These are phyloP conservation scores for Quercus parvula DNA, from an alignment of 306 rosid species.

Conservation along the genomic window DNA sequence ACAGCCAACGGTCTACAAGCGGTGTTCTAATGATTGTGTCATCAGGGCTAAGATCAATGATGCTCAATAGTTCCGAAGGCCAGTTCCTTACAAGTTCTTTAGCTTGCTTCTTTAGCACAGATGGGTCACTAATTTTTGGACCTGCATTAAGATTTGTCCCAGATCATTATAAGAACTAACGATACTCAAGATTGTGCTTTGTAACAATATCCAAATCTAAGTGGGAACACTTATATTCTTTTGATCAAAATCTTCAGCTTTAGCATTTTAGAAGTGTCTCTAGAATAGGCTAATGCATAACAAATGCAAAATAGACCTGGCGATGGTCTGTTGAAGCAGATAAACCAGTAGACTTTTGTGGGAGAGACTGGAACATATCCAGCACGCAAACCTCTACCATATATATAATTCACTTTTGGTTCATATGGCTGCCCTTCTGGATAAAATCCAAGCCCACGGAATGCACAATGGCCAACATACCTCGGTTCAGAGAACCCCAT, in stretches of 20 bases:
- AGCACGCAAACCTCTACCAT: conserved; percentile 80
- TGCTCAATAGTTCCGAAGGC: conserved; percentile 51
- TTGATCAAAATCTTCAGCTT: background rate
- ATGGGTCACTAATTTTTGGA: conserved; percentile 53
- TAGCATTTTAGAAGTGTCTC: background rate
- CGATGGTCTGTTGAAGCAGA: conserved; percentile 74
- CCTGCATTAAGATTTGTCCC: conserved; percentile 37
- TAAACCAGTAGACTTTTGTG: conserved; percentile 87
- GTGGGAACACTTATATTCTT: background rate
- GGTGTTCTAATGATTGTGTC: conserved; percentile 64
- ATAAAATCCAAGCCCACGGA: conserved; percentile 72
- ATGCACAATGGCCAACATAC: conserved; percentile 69
- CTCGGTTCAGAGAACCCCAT: conserved; percentile 78
- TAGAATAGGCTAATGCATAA: background rate
- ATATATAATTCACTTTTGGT: conserved; percentile 61
- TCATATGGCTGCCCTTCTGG: conserved; percentile 63
- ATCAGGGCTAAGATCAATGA: conserved; percentile 63
- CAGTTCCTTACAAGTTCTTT: conserved; percentile 55
- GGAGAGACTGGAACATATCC: conserved; percentile 84
- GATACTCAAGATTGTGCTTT: background rate
- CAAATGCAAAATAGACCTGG: conserved; percentile 49
- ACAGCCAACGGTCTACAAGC: conserved; percentile 82
- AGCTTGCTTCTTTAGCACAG: conserved; percentile 59
- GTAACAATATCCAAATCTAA: background rate
- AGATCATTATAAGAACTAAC: background rate